Evolutionary conservation across 2,329 filamentous ascomycete genomes (phyloP).

Genomic region (Ascochyta pisi): DNA sequence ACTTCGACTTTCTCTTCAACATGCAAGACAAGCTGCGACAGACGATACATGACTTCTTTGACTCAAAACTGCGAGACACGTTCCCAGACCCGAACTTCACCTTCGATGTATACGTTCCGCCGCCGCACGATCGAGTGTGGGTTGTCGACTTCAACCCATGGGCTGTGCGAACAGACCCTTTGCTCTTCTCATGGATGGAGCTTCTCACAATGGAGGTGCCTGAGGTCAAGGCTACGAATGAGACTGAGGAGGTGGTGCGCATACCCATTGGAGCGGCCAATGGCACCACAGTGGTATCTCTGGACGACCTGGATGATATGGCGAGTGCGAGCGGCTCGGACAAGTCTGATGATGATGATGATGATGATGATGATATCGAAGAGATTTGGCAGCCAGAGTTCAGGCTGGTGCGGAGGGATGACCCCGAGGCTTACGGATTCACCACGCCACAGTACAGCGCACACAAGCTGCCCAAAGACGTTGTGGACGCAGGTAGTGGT

Average conservation of each 20-base stretch:
- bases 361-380: slow-evolving; percentile 59
- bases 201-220: slow-evolving; percentile 75
- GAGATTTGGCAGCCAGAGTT: slow-evolving; percentile 74
- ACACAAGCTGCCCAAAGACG: slow-evolving; percentile 92
- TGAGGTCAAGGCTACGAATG: background rate
- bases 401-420: slow-evolving; percentile 79
- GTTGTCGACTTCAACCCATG: slow-evolving; percentile 96
- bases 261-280: slow-evolving; percentile 15
- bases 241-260: slow-evolving; percentile 40
- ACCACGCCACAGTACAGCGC: slow-evolving; percentile 88
- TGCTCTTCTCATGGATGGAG: slow-evolving; percentile 91
- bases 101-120: slow-evolving; percentile 92
- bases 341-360: slow-evolving; percentile 44
- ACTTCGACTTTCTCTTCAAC: slow-evolving; percentile 80
- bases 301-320: slow-evolving; percentile 6
- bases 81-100: slow-evolving; percentile 86
- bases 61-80: slow-evolving; percentile 71
- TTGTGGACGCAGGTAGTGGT: slow-evolving; percentile 71
- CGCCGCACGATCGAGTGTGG: slow-evolving; percentile 75
- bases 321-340: slow-evolving; percentile 22
- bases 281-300: slow-evolving; percentile 6
- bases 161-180: slow-evolving; percentile 85
- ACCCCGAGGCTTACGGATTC: slow-evolving; percentile 89
- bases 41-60: slow-evolving; percentile 80
- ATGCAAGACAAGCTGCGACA: slow-evolving; percentile 71